phyloP scores from a whole-genome alignment of 1,284 basidiomycete species.

The Gastroboletus turbinatus region DNA sequence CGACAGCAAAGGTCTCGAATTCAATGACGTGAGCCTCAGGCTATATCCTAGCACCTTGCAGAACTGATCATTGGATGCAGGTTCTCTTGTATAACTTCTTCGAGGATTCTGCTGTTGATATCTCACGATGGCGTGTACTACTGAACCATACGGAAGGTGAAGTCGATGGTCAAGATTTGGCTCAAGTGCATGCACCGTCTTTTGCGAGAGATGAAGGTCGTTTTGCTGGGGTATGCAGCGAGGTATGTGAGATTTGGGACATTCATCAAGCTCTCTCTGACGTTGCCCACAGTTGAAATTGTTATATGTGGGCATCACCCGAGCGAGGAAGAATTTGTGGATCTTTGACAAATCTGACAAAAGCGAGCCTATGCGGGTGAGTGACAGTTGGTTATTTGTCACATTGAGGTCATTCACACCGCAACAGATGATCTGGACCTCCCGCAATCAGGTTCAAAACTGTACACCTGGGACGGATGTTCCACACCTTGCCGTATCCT shows the following conservation, averaged over 20 bases:
- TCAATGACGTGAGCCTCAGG: slow-evolving; percentile 54
- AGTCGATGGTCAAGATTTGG: slow-evolving; percentile 12
- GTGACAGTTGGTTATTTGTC: slow-evolving; percentile 7
- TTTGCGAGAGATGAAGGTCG: slow-evolving; percentile 48
- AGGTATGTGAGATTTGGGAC: slow-evolving; percentile 39
- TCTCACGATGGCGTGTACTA: slow-evolving; percentile 59
- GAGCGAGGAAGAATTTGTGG: slow-evolving; percentile 68
- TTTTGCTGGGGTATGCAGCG: slow-evolving; percentile 59
- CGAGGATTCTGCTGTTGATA: slow-evolving; percentile 53
- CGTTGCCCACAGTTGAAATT: slow-evolving; percentile 52
- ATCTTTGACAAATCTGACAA: slow-evolving; percentile 60
- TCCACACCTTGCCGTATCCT: slow-evolving; percentile 49
- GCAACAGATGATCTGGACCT: slow-evolving; percentile 51
- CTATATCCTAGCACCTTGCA: not conserved
- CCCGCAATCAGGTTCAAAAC: slow-evolving; percentile 42
- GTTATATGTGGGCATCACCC: slow-evolving; percentile 69
- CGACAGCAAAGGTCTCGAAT: slow-evolving; percentile 74
- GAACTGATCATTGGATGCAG: slow-evolving; percentile 34
- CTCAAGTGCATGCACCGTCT: slow-evolving; percentile 38
- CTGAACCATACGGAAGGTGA: slow-evolving; percentile 42
- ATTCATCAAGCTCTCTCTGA: not conserved
- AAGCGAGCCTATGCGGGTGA: slow-evolving; percentile 58
- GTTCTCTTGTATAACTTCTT: slow-evolving; percentile 75
- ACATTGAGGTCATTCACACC: not conserved
- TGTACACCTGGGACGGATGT: slow-evolving; percentile 44